Base-by-base conservation (phyloP, 1,284 basidiomycete genomes). In the Austroboletus niveus region DNA sequence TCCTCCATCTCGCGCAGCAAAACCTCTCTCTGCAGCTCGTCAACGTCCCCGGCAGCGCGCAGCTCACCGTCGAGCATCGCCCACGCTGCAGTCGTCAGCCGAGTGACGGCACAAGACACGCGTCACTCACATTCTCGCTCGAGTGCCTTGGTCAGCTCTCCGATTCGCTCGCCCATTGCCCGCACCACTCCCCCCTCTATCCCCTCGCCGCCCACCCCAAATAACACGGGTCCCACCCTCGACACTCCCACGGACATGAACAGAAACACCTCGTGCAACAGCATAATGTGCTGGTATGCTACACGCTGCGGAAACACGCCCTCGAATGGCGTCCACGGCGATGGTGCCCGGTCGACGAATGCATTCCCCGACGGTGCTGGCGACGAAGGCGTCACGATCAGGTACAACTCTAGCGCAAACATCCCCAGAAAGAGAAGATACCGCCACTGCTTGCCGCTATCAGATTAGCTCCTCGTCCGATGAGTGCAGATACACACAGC, bases 361-460 rank as follows among this genome's bases (percentile, higher is more conserved):
- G 56, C 29, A 29, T 47, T 41, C 2, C 27, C 27, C 0, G 52
- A 51, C 48, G 54, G 52, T 20, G 61, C 35, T 0, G 63, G 47
- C 4, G 72, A 24, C 4, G 72, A 24, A 24, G 22, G 80, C 3
- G 79, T 73, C 41, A 90, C 72, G 46, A 89, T 73, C 49, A 89
- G 78, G 17, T 75, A 72, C 47, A 89, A 69, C 62, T 92, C 89
- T 12, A 77, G 73, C 2, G 79, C 75, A 36, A 86, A 74, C 41
- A 87, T 70, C 8, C 79, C 70, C 5, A 78, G 66, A 60, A 82
- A 84, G 35, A 93, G 74, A 40, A 88, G 68, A 62, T 85, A 87
- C 14, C 89, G 82, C 90, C 90, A 93, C 89, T 89, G 57, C 87
- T 81, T 85, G 87, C 91, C 87, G 42, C 49, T 46, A 52, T 56